phyloP scores from a whole-genome alignment of 1,284 basidiomycete species.

The Heimioporus punctisporus region DNA sequence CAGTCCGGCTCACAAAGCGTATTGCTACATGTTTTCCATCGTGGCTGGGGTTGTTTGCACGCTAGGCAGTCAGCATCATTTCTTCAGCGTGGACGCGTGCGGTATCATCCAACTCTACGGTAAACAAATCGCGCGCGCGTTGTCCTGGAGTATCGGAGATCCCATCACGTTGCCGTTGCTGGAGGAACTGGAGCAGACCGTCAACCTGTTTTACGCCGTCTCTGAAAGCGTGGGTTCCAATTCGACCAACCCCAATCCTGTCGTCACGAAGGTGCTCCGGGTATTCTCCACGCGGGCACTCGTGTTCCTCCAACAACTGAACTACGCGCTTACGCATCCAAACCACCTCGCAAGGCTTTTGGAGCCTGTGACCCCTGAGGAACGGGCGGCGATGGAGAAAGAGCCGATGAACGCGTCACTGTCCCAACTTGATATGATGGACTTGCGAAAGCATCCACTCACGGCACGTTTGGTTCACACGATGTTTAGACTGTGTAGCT shows the following conservation, averaged over 20 bases:
- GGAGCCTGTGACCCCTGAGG: slow-evolving; percentile 81
- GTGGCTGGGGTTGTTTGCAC: slow-evolving; percentile 74
- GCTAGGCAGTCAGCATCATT: slow-evolving; percentile 72
- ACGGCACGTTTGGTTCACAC: slow-evolving; percentile 70
- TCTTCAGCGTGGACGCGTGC: slow-evolving; percentile 85
- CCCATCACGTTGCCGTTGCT: slow-evolving; percentile 71
- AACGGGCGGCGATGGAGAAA: slow-evolving; percentile 68
- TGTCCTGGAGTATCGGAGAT: slow-evolving; percentile 82
- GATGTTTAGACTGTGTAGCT: slow-evolving; percentile 69
- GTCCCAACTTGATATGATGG: slow-evolving; percentile 49
- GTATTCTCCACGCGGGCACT: slow-evolving; percentile 71
- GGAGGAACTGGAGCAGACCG: slow-evolving; percentile 81
- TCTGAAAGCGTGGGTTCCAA: slow-evolving; percentile 47
- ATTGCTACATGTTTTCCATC: slow-evolving; percentile 86
- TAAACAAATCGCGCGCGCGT: slow-evolving; percentile 74
- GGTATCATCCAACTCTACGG: slow-evolving; percentile 87
- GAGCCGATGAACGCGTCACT: slow-evolving; percentile 41
- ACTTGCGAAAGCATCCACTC: slow-evolving; percentile 69
- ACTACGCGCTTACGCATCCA: slow-evolving; percentile 91
- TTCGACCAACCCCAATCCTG: slow-evolving; percentile 42
- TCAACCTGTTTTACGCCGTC: slow-evolving; percentile 76
- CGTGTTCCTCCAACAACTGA: slow-evolving; percentile 83
- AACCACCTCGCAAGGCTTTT: slow-evolving; percentile 83
- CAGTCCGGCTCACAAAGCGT: slow-evolving; percentile 78
- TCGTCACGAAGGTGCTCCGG: slow-evolving; percentile 61